Evolutionary conservation across 1,284 basidiomycete genomes (phyloP).

Genomic region (Ganoderma resinaceum): DNA sequence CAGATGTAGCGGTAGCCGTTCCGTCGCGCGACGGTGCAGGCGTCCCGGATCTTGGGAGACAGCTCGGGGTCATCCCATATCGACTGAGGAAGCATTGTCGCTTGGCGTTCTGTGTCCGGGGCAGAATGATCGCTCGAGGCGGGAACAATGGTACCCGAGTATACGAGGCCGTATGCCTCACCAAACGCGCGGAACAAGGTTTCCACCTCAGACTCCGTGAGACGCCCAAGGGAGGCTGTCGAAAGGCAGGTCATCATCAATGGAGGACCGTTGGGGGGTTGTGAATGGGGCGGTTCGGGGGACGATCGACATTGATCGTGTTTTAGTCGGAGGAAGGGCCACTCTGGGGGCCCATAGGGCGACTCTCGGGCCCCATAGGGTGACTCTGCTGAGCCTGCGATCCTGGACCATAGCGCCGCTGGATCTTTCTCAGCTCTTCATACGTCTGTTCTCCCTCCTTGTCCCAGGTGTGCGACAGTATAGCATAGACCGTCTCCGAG

Average conservation of each 20-base stretch:
- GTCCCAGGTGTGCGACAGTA: not conserved
- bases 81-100: not conserved
- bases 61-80: not conserved
- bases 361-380: not conserved
- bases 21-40: not conserved
- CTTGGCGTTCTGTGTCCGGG: not conserved
- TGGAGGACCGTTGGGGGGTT: no score
- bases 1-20: conserved; percentile 4
- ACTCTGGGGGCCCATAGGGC: not conserved
- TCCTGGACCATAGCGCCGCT: not conserved
- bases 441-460: not conserved
- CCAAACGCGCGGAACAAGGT: not conserved
- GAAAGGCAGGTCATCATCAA: no score
- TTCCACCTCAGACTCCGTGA: not conserved
- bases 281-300: no score
- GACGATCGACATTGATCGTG: no score
- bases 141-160: not conserved
- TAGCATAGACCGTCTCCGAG: not conserved
- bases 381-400: no score
- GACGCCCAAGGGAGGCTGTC: not conserved
- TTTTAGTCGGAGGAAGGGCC: not conserved
- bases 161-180: not conserved
- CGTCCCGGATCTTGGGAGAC: not conserved
- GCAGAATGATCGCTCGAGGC: not conserved
- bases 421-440: not conserved